Percentiles rank a stretch among this genome's conserved stretches.
Conservation (phyloP, 2,329 filamentous ascomycete genomes). For the Trichoderma guizhouense region DNA sequence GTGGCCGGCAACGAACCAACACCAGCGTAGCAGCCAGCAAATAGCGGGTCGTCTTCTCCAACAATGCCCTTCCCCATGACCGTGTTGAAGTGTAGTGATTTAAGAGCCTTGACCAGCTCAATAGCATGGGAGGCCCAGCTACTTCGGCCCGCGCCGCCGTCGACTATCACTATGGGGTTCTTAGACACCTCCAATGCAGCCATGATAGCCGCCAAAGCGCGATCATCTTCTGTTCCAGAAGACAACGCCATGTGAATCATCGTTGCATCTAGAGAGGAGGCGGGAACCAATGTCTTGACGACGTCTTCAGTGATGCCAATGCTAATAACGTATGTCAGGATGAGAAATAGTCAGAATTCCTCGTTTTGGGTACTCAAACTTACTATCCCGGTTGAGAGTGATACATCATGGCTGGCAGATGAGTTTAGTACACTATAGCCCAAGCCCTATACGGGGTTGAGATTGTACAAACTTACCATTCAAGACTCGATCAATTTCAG, state of each 20-base stretch:
- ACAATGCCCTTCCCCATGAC: background rate
- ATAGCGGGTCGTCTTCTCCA: background rate
- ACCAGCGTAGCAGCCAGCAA: background rate
- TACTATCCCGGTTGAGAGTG: conserved; percentile 7
- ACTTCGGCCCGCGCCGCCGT: background rate
- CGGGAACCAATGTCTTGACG: background rate
- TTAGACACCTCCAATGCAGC: background rate
- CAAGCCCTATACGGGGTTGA: rapidly evolving
- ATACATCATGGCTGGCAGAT: background rate
- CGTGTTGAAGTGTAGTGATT: background rate
- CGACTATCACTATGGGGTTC: background rate
- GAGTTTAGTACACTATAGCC: background rate
- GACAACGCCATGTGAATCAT: background rate
- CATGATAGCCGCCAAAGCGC: background rate
- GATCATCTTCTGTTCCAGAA: background rate
- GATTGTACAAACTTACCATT: background rate
- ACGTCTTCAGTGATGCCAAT: background rate
- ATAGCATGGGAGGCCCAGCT: background rate
- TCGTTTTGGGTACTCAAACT: background rate
- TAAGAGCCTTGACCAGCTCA: background rate
- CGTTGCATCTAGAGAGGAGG: background rate
- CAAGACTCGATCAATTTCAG: conserved; percentile 9
- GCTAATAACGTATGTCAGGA: background rate
- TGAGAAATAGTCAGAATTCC: background rate
- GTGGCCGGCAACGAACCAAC: background rate